Base-by-base conservation (phyloP, 2,329 filamentous ascomycete species). In the Ceratocystiopsis brevicomis region DNA sequence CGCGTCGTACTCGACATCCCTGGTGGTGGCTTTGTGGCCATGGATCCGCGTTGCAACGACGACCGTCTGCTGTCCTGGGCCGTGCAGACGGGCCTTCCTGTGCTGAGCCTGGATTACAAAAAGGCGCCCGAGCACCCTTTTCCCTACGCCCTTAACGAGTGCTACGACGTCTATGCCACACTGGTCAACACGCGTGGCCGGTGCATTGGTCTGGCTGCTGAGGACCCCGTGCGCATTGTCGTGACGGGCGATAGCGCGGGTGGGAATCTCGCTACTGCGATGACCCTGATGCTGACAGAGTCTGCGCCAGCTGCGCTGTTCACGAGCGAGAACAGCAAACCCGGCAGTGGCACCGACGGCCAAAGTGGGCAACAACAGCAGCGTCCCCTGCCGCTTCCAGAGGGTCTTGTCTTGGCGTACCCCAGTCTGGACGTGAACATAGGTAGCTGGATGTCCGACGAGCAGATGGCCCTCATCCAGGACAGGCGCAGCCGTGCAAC, bases 381-480 rank as follows among this genome's bases (percentile, higher is more conserved):
- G 21, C 4, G 14, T 3, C 33, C 15, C 3, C 66, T 94, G 6
- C 80, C 86, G 0, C 57, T 72, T 0, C 90, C 90, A 0, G 80
- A 82, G 42, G 88, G 86, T 0, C 61, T 96, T 9, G 69, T 96
- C 0, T 68, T 94, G 40, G 77, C 92, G 46, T 98, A 98, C 54
- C 90, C 90, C 1, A 78, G 80, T 0, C 64, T 98, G 46, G 90
- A 96, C 54, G 86, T 96, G 81, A 95, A 93, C 54, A 96, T 96
- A 50, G 85, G 85, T 35, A 95, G 87, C 59, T 98, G 90, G 90
- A 96, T 98, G 87, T 87, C 84, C 0, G 88, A 96, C 53, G 88
- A 96, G 58, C 87, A 98, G 57, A 93, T 96, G 84, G 76, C 84
- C 0, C 64, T 98, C 47, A 93, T 98, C 49, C 78, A 85, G 50